Conservation (phyloP, 352 stramenopile species). For the Globisporangium alternatum region DNA sequence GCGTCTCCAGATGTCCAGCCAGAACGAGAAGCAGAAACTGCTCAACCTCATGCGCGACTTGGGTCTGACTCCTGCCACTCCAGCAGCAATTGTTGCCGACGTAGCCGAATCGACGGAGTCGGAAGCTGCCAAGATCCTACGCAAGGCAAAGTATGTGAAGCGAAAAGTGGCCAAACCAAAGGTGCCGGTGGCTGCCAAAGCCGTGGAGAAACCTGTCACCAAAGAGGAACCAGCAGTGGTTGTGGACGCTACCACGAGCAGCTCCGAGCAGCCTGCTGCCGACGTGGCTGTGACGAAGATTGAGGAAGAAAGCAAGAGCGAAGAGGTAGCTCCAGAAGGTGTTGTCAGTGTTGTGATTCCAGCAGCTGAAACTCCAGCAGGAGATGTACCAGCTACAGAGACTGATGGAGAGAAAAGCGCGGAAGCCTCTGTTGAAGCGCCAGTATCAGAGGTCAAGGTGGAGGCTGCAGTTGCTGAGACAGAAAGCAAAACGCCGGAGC, state of each 20-base stretch:
- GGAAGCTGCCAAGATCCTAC: constrained; percentile 15
- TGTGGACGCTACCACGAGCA: neutral
- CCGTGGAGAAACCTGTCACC: neutral
- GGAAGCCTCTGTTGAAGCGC: neutral
- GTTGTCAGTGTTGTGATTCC: neutral
- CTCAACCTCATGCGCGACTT: constrained; percentile 37
- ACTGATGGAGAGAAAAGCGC: neutral
- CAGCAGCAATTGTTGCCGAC: neutral
- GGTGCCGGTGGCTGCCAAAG: neutral
- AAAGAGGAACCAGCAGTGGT: constrained; percentile 2
- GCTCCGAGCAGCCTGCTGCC: neutral
- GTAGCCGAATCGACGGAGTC: neutral
- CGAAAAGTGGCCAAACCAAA: constrained; percentile 19
- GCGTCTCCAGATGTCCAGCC: constrained; percentile 66
- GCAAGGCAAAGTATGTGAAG: constrained; percentile 22
- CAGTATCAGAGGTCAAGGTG: neutral
- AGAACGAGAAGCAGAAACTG: constrained; percentile 71
- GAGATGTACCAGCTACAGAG: neutral
- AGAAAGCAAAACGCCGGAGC: neutral
- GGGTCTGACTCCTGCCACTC: constrained; percentile 11
- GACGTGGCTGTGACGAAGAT: neutral
- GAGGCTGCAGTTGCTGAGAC: neutral
- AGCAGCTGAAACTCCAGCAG: neutral
- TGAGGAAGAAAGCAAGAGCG: constrained; percentile 14
- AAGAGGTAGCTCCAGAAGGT: neutral